Percentiles rank a stretch among this genome's conserved stretches.
Evolutionary conservation across 495 filamentous ascomycete species (phyloP).

Genomic region (Tuber magnatum): DNA sequence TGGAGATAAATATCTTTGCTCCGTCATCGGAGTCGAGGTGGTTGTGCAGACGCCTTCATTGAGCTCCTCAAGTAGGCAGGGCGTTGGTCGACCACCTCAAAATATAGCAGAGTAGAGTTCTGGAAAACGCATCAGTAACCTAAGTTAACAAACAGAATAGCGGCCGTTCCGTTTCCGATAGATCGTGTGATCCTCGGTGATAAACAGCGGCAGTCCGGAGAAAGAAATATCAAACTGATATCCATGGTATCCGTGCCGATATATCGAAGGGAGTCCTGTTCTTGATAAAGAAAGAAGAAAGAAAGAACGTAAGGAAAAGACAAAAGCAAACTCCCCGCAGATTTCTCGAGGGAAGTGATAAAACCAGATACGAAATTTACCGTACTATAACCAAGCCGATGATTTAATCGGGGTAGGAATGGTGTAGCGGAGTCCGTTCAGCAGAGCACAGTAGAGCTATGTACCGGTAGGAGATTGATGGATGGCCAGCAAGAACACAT

Average conservation of each 20-base stretch:
- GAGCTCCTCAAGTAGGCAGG: background rate
- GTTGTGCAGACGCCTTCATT: background rate
- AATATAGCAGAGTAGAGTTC: background rate
- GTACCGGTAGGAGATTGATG: background rate
- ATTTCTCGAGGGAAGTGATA: background rate
- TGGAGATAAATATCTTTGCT: background rate
- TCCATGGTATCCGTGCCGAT: background rate
- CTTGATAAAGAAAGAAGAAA: background rate
- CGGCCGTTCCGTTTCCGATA: background rate
- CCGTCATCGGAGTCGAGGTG: background rate
- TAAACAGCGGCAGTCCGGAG: background rate
- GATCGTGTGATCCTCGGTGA: background rate
- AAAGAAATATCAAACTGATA: background rate
- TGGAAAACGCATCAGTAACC: background rate
- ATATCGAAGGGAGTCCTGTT: background rate
- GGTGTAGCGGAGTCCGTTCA: background rate
- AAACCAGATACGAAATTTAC: background rate
- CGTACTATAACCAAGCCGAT: background rate
- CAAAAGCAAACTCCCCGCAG: background rate
- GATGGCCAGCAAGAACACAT: conserved; percentile 1
- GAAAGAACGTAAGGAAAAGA: background rate
- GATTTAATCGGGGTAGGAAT: background rate
- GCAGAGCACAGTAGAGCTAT: background rate
- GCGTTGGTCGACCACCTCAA: background rate
- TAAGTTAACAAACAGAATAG: background rate